These are phyloP conservation scores for Xylariales sp. DNA, from an alignment of 2,329 filamentous ascomycete species.

Conservation along the genomic window DNA sequence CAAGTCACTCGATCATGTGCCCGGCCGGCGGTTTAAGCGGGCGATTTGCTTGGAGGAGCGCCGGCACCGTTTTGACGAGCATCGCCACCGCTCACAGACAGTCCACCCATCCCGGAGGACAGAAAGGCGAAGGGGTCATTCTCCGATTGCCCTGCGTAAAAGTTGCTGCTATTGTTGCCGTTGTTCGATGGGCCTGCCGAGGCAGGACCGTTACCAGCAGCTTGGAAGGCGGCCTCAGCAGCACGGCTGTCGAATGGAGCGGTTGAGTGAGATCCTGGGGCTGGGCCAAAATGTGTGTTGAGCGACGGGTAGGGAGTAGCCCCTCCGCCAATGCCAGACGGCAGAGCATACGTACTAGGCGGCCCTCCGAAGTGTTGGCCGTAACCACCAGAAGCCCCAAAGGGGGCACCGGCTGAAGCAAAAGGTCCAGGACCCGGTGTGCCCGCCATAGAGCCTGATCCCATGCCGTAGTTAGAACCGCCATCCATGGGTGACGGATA, in stretches of 20 bases:
- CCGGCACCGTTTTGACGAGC: constrained; percentile 71
- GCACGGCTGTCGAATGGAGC: constrained; percentile 93
- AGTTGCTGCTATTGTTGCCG: constrained; percentile 64
- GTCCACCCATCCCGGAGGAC: constrained; percentile 75
- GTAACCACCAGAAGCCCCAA: constrained; percentile 72
- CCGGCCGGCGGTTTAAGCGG: constrained; percentile 58
- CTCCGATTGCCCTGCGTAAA: constrained; percentile 74
- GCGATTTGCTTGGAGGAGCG: constrained; percentile 69
- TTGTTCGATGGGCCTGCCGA: constrained; percentile 74
- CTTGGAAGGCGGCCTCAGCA: constrained; percentile 93
- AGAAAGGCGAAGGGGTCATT: constrained; percentile 85
- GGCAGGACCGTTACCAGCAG: constrained; percentile 82
- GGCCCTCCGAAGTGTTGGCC: constrained; percentile 88
- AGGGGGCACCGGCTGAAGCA: constrained; percentile 74
- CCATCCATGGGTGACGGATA: constrained; percentile 93
- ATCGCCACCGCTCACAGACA: constrained; percentile 76
- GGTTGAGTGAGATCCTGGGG: constrained; percentile 81
- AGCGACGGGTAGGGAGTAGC: constrained; percentile 84
- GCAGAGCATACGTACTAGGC: constrained; percentile 88
- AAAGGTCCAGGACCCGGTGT: constrained; percentile 83
- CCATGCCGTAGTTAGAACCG: constrained; percentile 85
- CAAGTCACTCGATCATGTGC: constrained; percentile 31
- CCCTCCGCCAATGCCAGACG: constrained; percentile 83
- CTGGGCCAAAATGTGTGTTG: constrained; percentile 82
- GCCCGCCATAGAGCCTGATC: constrained; percentile 85